Evolutionary conservation across 257 asterid genomes (phyloP).

Genomic region (Petrea volubilis): DNA sequence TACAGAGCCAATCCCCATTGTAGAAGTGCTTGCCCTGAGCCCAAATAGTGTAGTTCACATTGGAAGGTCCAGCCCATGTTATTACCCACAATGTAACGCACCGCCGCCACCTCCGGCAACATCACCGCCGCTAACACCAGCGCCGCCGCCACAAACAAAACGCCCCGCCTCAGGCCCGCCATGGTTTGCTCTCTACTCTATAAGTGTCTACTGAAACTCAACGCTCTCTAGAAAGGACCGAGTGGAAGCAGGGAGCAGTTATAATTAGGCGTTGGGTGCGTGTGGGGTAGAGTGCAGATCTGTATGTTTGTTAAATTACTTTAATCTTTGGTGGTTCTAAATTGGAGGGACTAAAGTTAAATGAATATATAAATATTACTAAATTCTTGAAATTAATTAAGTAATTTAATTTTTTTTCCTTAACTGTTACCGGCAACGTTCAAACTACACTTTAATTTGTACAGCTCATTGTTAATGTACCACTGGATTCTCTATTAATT

Average conservation of each 20-base stretch:
- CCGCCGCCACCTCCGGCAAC: slow-evolving; percentile 60
- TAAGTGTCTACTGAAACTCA: background rate
- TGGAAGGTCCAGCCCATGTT: slow-evolving; percentile 48
- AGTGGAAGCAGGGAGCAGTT: slow-evolving; percentile 3
- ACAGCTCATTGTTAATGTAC: slow-evolving; percentile 25
- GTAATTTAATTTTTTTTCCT: background rate
- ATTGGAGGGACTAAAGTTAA: background rate
- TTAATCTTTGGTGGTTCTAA: slow-evolving; percentile 8
- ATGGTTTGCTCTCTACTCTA: background rate
- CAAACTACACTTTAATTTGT: slow-evolving; percentile 24
- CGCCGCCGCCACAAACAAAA: slow-evolving; percentile 37
- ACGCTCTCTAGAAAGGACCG: slow-evolving; percentile 17
- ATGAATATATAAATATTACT: slow-evolving; percentile 5
- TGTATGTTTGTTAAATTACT: background rate
- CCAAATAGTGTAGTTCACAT: slow-evolving; percentile 63
- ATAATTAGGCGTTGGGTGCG: slow-evolving; percentile 21
- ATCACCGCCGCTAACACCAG: slow-evolving; percentile 45
- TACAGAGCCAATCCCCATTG: slow-evolving; percentile 78
- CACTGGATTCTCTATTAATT: slow-evolving; percentile 7
- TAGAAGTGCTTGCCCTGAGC: slow-evolving; percentile 55
- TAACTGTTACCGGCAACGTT: slow-evolving; percentile 15
- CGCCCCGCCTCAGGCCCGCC: slow-evolving; percentile 31
- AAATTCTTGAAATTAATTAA: background rate
- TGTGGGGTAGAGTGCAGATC: slow-evolving; percentile 36
- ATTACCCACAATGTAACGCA: slow-evolving; percentile 51